Evolutionary conservation across 2,329 filamentous ascomycete species (phyloP), one percentile per base, ranked within the genome.

Genomic region (Fusarium circinatum): DNA sequence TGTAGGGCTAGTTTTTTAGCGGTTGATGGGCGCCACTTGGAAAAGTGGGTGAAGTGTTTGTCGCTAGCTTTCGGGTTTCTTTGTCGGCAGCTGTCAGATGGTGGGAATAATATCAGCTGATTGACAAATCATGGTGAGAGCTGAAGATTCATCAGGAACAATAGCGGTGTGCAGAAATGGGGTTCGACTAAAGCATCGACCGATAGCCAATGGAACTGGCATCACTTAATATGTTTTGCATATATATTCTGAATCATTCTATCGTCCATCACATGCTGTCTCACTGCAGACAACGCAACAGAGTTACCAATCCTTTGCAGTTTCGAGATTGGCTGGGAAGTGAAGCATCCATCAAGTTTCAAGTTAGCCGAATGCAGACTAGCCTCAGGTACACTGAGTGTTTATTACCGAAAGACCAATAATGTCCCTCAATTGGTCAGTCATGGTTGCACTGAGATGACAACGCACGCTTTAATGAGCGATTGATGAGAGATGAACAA

Each of bases 1-100:
- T 51, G 59, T 54, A 70, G 67, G 67, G 67, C 41, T 70, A 70
- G 65, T 64, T 24, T 45, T 47, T 52, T 15, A 36, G 55, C 22
- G 45, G 32, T 65, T 58, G 42, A 48, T 11, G n/a, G 30, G 24
- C 32, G 65, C 59, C 65, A 69, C 67, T 54, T 30, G 42, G 30
- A 4, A 17, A 65, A 24, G 24, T 30, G 38, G 20, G 32, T 20
- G 10, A 13, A 28, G 32, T 60, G 42, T 49, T 63, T 41, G n/a
- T 24, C n/a, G 12, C 62, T 38, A 60, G 32, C 26, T 41, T 30
- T 34, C 22, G 55, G 55, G 30, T 48, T 47, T 36, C 55, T 48
- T 58, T 58, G 41, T 58, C 41, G 41, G 24, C 30, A 58, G 30
- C 8, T 8, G 20, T 49, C 55, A 58, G 30, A 58, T 49, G 41